Conservation (phyloP, 2,329 filamentous ascomycete genomes). For the Ilyonectria robusta region DNA sequence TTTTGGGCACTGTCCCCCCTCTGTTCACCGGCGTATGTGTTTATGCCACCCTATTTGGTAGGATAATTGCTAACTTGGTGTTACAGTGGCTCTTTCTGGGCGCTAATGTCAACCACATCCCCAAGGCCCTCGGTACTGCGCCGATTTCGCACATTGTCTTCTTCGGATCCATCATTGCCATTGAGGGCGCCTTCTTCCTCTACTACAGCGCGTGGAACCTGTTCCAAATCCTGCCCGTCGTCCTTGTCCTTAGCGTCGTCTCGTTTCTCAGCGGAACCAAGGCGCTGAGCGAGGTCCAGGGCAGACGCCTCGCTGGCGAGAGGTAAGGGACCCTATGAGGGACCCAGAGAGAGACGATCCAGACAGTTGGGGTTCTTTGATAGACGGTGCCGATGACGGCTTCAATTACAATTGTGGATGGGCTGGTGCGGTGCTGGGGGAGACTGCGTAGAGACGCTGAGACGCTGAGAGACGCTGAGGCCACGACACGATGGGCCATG, state of each 20-base stretch:
- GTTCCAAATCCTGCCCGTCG: slow-evolving; percentile 87
- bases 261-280: slow-evolving; percentile 90
- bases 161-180: slow-evolving; percentile 86
- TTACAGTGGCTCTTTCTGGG: slow-evolving; percentile 84
- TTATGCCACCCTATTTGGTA: not conserved
- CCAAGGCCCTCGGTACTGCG: slow-evolving; percentile 80
- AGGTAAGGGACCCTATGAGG: slow-evolving; percentile 55
- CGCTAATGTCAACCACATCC: slow-evolving; percentile 84
- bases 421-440: slow-evolving; percentile 3
- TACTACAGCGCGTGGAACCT: slow-evolving; percentile 96
- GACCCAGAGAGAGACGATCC: not conserved
- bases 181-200: slow-evolving; percentile 94
- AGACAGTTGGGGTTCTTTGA: slow-evolving; percentile 8
- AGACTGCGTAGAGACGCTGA: slow-evolving; percentile 6
- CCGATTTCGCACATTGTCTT: slow-evolving; percentile 88
- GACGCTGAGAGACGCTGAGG: slow-evolving; percentile 8
- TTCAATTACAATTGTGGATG: slow-evolving; percentile 5
- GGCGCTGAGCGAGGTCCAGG: slow-evolving; percentile 93
- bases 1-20: slow-evolving; percentile 80
- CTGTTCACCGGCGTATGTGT: slow-evolving; percentile 78
- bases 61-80: slow-evolving; percentile 38
- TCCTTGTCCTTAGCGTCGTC: slow-evolving; percentile 75
- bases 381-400: slow-evolving; percentile 13
- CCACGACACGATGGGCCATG: slow-evolving; percentile 23
- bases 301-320: slow-evolving; percentile 83